A percentile compares a stretch with the other conserved stretches of the same genome.
These are phyloP conservation scores for Trametes sanguinea DNA, from an alignment of 768 basidiomycete genomes.

Conservation along the genomic window DNA sequence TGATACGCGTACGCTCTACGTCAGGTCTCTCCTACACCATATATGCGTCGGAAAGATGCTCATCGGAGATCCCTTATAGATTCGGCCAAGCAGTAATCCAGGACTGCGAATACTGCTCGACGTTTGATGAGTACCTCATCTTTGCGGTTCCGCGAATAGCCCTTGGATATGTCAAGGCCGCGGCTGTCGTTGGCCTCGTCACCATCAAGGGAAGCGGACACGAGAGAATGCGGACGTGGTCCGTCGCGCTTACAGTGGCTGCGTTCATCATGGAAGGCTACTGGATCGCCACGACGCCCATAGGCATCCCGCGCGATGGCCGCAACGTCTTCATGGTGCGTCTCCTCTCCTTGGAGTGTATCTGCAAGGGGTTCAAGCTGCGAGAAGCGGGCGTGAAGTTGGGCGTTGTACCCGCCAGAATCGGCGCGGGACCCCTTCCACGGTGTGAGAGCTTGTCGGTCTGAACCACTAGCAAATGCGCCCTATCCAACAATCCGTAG, in stretches of 20 bases:
- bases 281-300: slow-evolving; percentile 48
- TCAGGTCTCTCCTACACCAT: slow-evolving; percentile 45
- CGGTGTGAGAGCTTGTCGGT: too few species aligned
- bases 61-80: too few species aligned
- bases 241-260: slow-evolving; percentile 50
- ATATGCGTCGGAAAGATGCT: neutral
- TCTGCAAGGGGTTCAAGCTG: too few species aligned
- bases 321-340: slow-evolving; percentile 43
- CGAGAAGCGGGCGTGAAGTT: too few species aligned
- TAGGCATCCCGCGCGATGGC: slow-evolving; percentile 47
- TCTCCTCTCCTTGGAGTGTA: too few species aligned
- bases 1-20: slow-evolving; percentile 59
- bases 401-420: too few species aligned
- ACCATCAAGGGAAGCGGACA: slow-evolving; percentile 45
- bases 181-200: slow-evolving; percentile 51
- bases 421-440: too few species aligned
- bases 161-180: slow-evolving; percentile 61
- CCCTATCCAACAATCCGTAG: too few species aligned
- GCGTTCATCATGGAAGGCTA: slow-evolving; percentile 58
- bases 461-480: too few species aligned
- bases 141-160: slow-evolving; percentile 57
- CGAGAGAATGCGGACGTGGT: slow-evolving; percentile 46
- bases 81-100: slow-evolving; percentile 67
- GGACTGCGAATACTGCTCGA: slow-evolving; percentile 66
- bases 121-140: slow-evolving; percentile 59